Base-by-base conservation (phyloP, 148 eudicot species). In the Silene conica region DNA sequence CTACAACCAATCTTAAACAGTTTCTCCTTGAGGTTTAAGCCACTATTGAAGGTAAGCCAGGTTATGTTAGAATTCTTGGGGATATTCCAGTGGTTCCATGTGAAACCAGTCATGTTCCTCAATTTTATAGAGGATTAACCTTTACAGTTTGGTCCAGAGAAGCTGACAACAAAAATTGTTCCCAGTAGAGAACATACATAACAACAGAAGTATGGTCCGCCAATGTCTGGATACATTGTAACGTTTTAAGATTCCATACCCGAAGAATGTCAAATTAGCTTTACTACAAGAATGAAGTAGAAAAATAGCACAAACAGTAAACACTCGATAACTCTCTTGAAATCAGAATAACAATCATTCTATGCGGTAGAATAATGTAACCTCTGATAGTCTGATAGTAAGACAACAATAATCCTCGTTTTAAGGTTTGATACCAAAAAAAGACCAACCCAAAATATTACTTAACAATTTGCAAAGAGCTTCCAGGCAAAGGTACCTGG, bases 151-250 rank as follows among this genome's bases (percentile, higher is more conserved):
- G 82, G 78, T 95, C 99, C 81, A 95, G 61, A 21, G 99, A 92
- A 80, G 96, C 87, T 19, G 97, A 90, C 74, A 95, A 74, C 22
- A 95, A 86, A 81, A 92, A 95, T 76, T 92, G 97, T 72, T 95
- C 97, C 99, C 99, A 95, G 75, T 97, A 95, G 54, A 95, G 87
- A 83, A 95, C 87, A 74, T 96, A 95, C 97, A 90, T 95, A 58
- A 95, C 99, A 46, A 89, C 99, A 20, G 86, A 79, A 22, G 86
- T 85, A 73, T 95, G 99, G 13, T 89, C 93, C 4, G 92, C 76
- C 74, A 95, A 76, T 38, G 90, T 90, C 82, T 95, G 99, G 55
- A 95, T 52, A 62, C 99, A 95, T 78, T 90, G 93, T 82, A 95
- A 81, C 38, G 87, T 92, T 76, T 95, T 97, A 70, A 95, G 96